phyloP scores from a whole-genome alignment of 768 basidiomycete genomes.

The Trametes meyenii region DNA sequence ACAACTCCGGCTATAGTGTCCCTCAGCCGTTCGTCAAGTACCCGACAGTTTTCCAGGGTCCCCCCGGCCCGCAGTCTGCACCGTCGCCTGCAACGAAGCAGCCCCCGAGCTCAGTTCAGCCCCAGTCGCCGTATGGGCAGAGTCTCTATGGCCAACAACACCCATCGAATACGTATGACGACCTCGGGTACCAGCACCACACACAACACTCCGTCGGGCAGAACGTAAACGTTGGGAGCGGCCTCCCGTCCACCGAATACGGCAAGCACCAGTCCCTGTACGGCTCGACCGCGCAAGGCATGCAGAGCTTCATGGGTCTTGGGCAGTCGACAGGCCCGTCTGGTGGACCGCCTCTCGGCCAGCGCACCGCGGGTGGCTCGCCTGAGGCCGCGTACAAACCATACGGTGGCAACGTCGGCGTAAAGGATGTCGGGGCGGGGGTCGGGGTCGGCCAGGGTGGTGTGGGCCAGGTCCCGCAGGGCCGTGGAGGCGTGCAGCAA shows the following conservation, averaged over 20 bases:
- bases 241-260: slow-evolving; percentile 45
- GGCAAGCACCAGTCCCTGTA: slow-evolving; percentile 48
- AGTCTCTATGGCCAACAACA: slow-evolving; percentile 71
- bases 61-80: slow-evolving; percentile 66
- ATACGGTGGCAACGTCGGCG: slow-evolving; percentile 53
- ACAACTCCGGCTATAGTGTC: slow-evolving; percentile 55
- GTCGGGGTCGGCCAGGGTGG: slow-evolving; percentile 44
- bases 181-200: slow-evolving; percentile 56
- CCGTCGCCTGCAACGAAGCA: slow-evolving; percentile 71
- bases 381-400: slow-evolving; percentile 80
- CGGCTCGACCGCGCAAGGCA: slow-evolving; percentile 55
- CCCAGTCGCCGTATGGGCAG: slow-evolving; percentile 64
- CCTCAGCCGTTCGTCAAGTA: slow-evolving; percentile 80
- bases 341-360: slow-evolving; percentile 49
- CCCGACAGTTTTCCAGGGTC: slow-evolving; percentile 74
- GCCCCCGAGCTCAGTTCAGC: slow-evolving; percentile 55
- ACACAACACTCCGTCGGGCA: slow-evolving; percentile 56
- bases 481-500: slow-evolving; percentile 48
- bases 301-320: slow-evolving; percentile 74
- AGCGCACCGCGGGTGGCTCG: slow-evolving; percentile 55
- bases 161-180: slow-evolving; percentile 49
- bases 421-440: slow-evolving; percentile 62
- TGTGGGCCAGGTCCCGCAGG: slow-evolving; percentile 43
- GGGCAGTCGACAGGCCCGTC: slow-evolving; percentile 45
- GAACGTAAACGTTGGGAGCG: slow-evolving; percentile 40